Base-by-base conservation (phyloP, 352 stramenopile genomes). In the Pythium pyrilobum region DNA sequence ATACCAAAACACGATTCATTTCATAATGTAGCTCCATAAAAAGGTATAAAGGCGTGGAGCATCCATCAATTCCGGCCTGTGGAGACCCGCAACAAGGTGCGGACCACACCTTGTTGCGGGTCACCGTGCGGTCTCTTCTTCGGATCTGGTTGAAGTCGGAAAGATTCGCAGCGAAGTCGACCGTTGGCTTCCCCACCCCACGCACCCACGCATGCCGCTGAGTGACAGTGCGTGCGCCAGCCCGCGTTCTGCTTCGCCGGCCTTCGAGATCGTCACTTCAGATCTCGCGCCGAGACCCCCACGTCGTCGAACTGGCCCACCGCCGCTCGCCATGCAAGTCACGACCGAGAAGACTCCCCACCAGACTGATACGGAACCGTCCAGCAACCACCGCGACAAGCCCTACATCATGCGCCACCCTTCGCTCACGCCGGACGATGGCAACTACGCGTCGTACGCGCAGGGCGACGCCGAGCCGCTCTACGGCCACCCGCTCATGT, bases 401-500 rank as follows among this genome's bases (percentile, higher is more conserved):
- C 37, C n/a, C n/a, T n/a, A n/a, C n/a, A n/a, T 56, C 28, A 56
- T 34, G 49, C 49, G 29, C 36, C 44, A 49, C 27, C 49, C 49
- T 40, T 48, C 41, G 28, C 34, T 32, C 1, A 21, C 36, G 0
- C 11, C 37, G 3, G 21, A 5, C 7, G 52, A 69, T 48, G 72
- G 45, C 28, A 56, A 58, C 36, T 67, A 79, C 47, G 27, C 34
- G 11, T 27, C 28, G 20, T 56, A 67, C 45, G 41, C 46, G 40
- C 54, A 64, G 31, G 54, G 45, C 44, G 76, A 81, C 52, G 66
- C 68, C 25, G 77, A 87, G 57, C 77, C 78, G 27, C 62, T 93
- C 24, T 93, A 93, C 52, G 81, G 81, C 51, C 83, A 93, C 65
- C 83, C 83, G 59, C 77, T 91, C 64, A 90, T 89, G 74, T 85